These are phyloP conservation scores for Noccaea caerulescens DNA, from an alignment of 345 rosid genomes.

Conservation along the genomic window DNA sequence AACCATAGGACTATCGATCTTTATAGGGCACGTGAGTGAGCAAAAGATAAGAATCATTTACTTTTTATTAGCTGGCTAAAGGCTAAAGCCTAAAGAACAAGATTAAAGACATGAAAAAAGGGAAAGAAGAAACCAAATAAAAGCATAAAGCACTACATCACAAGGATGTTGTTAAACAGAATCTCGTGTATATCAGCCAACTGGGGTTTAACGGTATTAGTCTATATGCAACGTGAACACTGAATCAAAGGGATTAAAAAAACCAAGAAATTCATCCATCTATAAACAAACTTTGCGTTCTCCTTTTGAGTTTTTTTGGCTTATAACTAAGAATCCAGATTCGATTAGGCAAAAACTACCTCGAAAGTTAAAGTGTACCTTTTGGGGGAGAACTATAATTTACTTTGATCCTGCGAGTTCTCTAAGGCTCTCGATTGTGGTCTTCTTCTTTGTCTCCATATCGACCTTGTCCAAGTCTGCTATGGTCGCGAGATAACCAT, in stretches of 20 bases:
- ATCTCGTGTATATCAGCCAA: slow-evolving; percentile 23
- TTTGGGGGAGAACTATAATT: slow-evolving; percentile 39
- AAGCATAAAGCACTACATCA: slow-evolving; percentile 26
- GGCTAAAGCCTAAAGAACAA: slow-evolving; percentile 19
- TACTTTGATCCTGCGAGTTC: slow-evolving; percentile 60
- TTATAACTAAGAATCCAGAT: slow-evolving; percentile 24
- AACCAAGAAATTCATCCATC: slow-evolving; percentile 11
- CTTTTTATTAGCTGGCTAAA: slow-evolving; percentile 27
- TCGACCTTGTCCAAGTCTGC: slow-evolving; percentile 80
- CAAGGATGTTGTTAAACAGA: slow-evolving; percentile 12
- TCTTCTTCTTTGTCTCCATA: slow-evolving; percentile 79
- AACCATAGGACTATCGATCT: slow-evolving; percentile 2
- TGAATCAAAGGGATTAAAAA: slow-evolving; percentile 25
- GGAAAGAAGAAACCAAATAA: not conserved
- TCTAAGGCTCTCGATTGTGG: slow-evolving; percentile 67
- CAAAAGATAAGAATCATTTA: slow-evolving; percentile 4
- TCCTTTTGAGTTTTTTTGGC: slow-evolving; percentile 14
- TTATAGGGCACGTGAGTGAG: slow-evolving; percentile 24
- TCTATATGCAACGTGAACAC: slow-evolving; percentile 34
- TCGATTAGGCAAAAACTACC: slow-evolving; percentile 29
- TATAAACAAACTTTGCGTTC: slow-evolving; percentile 19
- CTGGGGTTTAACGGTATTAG: slow-evolving; percentile 9
- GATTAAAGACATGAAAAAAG: slow-evolving; percentile 3
- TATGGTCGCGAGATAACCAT: slow-evolving; percentile 80
- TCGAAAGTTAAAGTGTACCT: slow-evolving; percentile 40